Percentiles rank a stretch among this genome's conserved stretches.
Conservation (phyloP, 495 filamentous ascomycete genomes). For the Apodospora peruviana region DNA sequence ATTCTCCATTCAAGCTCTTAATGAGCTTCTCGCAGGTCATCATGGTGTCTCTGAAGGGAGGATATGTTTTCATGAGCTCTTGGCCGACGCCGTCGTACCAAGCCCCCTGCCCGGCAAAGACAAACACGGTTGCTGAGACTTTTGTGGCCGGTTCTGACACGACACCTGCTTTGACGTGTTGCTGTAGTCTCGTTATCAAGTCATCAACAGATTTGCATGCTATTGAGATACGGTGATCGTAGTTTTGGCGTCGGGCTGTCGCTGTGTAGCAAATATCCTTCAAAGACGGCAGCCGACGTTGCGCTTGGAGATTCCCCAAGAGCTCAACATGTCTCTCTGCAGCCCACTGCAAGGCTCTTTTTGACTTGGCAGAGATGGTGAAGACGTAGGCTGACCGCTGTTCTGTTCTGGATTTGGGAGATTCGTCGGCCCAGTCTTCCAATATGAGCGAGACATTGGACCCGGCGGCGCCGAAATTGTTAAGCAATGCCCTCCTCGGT, state of each 20-base stretch:
- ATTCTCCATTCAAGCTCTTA: conserved; percentile 36
- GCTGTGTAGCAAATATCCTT: conserved; percentile 62
- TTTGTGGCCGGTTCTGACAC: not conserved
- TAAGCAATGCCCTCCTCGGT: conserved; percentile 38
- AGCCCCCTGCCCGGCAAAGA: conserved; percentile 53
- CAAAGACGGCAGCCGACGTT: conserved; percentile 4
- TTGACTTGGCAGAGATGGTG: conserved; percentile 39
- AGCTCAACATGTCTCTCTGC: conserved; percentile 18
- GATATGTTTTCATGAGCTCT: conserved; percentile 49
- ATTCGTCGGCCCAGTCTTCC: conserved; percentile 40
- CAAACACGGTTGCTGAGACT: conserved; percentile 34
- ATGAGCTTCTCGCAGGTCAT: conserved; percentile 55
- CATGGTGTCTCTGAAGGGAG: conserved; percentile 52
- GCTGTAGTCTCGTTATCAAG: not conserved
- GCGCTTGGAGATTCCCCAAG: conserved; percentile 17
- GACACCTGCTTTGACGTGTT: not conserved
- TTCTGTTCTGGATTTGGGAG: conserved; percentile 16
- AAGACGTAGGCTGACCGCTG: not conserved
- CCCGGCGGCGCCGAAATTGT: conserved; percentile 49
- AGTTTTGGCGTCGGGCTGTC: conserved; percentile 63
- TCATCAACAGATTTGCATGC: conserved; percentile 2
- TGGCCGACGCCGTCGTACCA: conserved; percentile 8
- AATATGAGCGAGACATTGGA: not conserved
- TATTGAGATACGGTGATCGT: conserved; percentile 46
- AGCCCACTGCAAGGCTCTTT: conserved; percentile 19